Base-by-base conservation (phyloP, 441 rosid genomes). In the Euphorbia schlechtendalii region DNA sequence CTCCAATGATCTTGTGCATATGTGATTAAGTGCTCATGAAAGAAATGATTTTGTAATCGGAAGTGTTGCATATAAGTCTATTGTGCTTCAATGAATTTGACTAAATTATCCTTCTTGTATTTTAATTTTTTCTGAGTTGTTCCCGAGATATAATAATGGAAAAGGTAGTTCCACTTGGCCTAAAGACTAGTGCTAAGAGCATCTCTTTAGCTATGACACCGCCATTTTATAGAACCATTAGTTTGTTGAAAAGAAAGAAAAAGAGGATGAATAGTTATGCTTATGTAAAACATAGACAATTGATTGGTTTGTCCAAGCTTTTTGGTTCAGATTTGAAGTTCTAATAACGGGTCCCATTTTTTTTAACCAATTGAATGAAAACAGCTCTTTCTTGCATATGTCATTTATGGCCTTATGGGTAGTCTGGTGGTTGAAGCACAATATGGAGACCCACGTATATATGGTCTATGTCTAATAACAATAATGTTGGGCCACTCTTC, bases 381-480 rank as follows among this genome's bases (percentile, higher is more conserved):
- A 27, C 61, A 20, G 15, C 59, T 59, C 66, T 34, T 65, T 65
- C 68, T 66, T 65, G 48, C 46, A 56, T 46, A 48, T 43, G 25
- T 28, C 46, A 43, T 66, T 66, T 43, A 45, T 28, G 55, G 49
- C 43, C n/a, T 55, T 62, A 57, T 52, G 64, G 28, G 63, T 30
- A n/a, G 57, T 41, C 54, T 56, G 62, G 38, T 64, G 54, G 77
- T 63, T 49, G 55, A 71, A 72, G 48, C 69, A 61, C 71, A 63
- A 36, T n/a, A 20, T 17, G 8, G 9, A 59, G 72, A 30, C 69
- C 70, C 67, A 41, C 52, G n/a, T 22, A 4, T 38, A 45, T 45
- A 45, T 6, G 15, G 48, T 20, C 24, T 12, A 32, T 38, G 49
- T 45, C 49, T 45, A 17, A 36, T 59, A 49, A 41, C 41, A 45